Conservation (phyloP, 345 rosid genomes). For the Eucalyptus curtisii region DNA sequence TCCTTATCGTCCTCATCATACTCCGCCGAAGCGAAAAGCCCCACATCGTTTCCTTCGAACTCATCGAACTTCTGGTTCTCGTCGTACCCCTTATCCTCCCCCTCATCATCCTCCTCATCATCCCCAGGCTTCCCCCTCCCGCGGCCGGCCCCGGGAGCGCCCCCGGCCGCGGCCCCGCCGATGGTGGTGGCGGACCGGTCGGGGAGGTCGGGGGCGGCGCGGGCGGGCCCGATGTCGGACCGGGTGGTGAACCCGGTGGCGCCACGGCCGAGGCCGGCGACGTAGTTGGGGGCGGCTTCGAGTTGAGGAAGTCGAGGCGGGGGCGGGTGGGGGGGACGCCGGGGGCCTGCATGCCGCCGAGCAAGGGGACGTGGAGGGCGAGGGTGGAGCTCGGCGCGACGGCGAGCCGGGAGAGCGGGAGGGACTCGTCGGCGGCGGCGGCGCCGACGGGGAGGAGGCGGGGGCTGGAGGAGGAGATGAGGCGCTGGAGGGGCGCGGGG, state of each 20-base stretch:
- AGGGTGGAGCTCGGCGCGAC: constrained; percentile 37
- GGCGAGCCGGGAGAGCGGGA: constrained; percentile 36
- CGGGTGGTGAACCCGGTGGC: constrained; percentile 98
- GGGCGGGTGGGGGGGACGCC: constrained; percentile 48
- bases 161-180: constrained; percentile 32
- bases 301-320: constrained; percentile 76
- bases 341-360: constrained; percentile 36
- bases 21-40: constrained; percentile 85
- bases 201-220: constrained; percentile 89
- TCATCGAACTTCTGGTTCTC: constrained; percentile 97
- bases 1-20: constrained; percentile 92
- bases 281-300: constrained; percentile 83
- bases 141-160: constrained; percentile 42
- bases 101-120: constrained; percentile 80
- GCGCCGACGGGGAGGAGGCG: neutral
- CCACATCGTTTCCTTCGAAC: constrained; percentile 92
- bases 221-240: constrained; percentile 92
- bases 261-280: constrained; percentile 95
- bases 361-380: constrained; percentile 37
- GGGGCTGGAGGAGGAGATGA: constrained; percentile 10
- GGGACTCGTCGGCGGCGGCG: constrained; percentile 6
- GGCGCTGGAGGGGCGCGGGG: constrained; percentile 26
- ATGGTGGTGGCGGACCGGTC: constrained; percentile 55
- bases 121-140: constrained; percentile 60
- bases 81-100: constrained; percentile 81